These are phyloP conservation scores for Pseudogymnoascus sp. DNA, from an alignment of 2,329 filamentous ascomycete genomes.

Conservation along the genomic window DNA sequence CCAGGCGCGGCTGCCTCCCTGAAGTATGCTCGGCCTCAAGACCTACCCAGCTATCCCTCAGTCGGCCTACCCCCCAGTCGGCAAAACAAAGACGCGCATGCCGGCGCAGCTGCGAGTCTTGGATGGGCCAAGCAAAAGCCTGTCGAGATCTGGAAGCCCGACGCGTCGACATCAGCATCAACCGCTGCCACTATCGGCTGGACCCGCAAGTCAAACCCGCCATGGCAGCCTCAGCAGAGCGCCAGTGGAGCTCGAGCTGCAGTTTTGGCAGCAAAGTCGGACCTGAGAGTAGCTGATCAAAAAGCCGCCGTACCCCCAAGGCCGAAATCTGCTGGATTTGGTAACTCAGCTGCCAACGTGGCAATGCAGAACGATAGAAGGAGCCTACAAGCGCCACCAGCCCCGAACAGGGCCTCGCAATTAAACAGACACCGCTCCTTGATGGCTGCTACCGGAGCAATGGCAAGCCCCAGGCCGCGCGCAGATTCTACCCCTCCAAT, in stretches of 20 bases:
- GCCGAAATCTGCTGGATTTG: constrained; percentile 28
- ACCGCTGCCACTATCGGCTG: constrained; percentile 52
- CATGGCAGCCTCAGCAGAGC: constrained; percentile 58
- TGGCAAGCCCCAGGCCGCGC: constrained; percentile 52
- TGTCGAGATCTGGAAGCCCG: constrained; percentile 59
- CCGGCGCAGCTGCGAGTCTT: constrained; percentile 65
- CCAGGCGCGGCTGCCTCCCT: constrained; percentile 54
- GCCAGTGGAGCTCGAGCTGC: constrained; percentile 69
- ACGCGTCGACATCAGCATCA: constrained; percentile 51
- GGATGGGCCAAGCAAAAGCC: constrained; percentile 65
- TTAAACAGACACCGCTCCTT: constrained; percentile 56
- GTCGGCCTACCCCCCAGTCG: constrained; percentile 42
- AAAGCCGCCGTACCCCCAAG: neutral
- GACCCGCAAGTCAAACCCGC: constrained; percentile 46
- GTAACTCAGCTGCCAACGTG: constrained; percentile 62
- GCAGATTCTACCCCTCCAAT: constrained; percentile 54
- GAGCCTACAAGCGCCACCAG: constrained; percentile 32
- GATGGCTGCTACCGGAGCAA: constrained; percentile 70
- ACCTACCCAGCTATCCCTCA: constrained; percentile 69
- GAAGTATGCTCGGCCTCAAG: constrained; percentile 64
- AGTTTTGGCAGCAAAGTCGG: constrained; percentile 50
- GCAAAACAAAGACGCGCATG: constrained; percentile 48
- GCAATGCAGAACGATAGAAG: constrained; percentile 50
- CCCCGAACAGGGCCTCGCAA: constrained; percentile 13
- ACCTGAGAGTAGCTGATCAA: constrained; percentile 27